A percentile compares a stretch with the other conserved stretches of the same genome.
phyloP scores from a whole-genome alignment of 768 basidiomycete genomes.

The Russula emetica region DNA sequence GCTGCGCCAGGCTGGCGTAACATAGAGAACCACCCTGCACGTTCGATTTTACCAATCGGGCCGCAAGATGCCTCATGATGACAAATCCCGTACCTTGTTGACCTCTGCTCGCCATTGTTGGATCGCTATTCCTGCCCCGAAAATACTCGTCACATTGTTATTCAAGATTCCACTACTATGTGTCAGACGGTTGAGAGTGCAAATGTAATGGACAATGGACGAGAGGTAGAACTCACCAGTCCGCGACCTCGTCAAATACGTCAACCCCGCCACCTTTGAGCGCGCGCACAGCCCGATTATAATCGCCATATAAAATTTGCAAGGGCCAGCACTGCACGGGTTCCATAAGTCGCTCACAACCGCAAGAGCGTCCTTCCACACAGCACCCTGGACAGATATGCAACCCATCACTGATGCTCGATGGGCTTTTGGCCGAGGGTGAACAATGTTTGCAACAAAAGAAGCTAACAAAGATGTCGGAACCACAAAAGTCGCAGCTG shows the following conservation, averaged over 20 bases:
- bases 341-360: conserved; percentile 50
- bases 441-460: conserved; percentile 61
- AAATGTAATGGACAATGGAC: no score
- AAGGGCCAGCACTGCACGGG: conserved; percentile 57
- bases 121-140: conserved; percentile 30
- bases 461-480: conserved; percentile 77
- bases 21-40: not conserved
- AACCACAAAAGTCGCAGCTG: conserved; percentile 74
- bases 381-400: conserved; percentile 69
- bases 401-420: conserved; percentile 41
- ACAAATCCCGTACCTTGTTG: conserved; percentile 2
- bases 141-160: conserved; percentile 5
- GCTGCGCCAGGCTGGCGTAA: conserved; percentile 6
- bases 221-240: conserved; percentile 10
- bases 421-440: conserved; percentile 19
- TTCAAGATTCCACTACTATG: not conserved
- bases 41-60: not conserved
- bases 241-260: not conserved
- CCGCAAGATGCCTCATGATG: not conserved
- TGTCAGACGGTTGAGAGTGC: not conserved
- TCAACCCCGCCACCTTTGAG: conserved; percentile 27
- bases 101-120: conserved; percentile 10
- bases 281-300: conserved; percentile 39
- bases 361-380: conserved; percentile 71
- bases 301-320: conserved; percentile 41